A percentile compares a stretch with the other conserved stretches of the same genome.
phyloP scores from a whole-genome alignment of 176 grass and related monocot species.

The Poa pratensis region DNA sequence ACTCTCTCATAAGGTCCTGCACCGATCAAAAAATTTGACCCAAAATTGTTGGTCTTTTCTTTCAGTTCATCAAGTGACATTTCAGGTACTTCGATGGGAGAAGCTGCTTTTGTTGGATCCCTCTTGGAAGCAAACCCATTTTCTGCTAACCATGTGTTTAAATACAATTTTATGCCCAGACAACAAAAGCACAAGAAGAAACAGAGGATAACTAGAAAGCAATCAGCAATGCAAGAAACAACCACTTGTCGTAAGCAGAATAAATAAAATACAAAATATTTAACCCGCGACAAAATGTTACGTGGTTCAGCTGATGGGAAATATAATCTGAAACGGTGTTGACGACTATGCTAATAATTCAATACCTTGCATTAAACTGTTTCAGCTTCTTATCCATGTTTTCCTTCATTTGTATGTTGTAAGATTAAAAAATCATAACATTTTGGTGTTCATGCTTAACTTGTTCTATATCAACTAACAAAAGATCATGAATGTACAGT shows the following conservation, averaged over 20 bases:
- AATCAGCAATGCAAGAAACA: neutral
- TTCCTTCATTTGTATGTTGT: neutral
- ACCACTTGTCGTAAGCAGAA: neutral
- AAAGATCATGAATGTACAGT: neutral
- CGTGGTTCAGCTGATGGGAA: neutral
- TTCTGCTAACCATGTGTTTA: conserved; percentile 15
- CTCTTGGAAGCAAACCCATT: conserved; percentile 58
- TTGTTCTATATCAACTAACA: neutral
- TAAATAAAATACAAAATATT: neutral
- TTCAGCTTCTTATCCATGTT: conserved; percentile 8
- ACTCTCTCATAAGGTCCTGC: conserved; percentile 89
- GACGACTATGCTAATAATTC: conserved; percentile 1
- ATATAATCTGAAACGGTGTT: neutral
- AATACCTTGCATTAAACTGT: neutral
- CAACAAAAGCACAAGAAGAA: neutral
- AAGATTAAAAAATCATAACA: neutral
- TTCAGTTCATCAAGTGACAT: conserved; percentile 79
- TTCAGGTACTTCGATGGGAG: conserved; percentile 72
- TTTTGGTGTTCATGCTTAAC: neutral
- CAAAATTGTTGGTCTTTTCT: conserved; percentile 86
- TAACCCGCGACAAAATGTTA: neutral
- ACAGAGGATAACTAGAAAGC: conserved; percentile 18
- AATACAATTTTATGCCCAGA: conserved; percentile 19
- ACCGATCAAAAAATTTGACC: conserved; percentile 79
- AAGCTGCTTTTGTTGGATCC: conserved; percentile 51